Base-by-base conservation (phyloP, 78 protist species). In the Dictyostelium brefeldianum region DNA sequence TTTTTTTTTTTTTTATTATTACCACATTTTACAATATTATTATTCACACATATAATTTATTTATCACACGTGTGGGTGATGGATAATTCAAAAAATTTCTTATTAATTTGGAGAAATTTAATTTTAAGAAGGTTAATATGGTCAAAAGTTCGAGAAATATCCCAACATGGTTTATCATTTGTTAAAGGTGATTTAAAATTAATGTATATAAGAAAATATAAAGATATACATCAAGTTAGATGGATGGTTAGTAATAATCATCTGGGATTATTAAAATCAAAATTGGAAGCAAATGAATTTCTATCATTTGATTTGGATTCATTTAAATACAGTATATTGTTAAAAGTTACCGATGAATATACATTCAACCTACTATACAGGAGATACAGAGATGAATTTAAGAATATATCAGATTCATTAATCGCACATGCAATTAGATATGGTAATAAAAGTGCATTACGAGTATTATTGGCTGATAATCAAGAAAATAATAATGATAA, bases 211-310 rank as follows among this genome's bases (percentile, higher is more conserved):
- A 70, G 53, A n/a, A 70, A 41, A 70, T 70, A 41, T 43, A 41
- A 70, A 25, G 27, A 41, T 41, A 70, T 70, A 36, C 53, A 41
- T 20, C 25, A 29, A 41, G 53, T 70, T 0, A 12, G 17, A 70
- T 70, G 78, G 78, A 70, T 70, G 53, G 29, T 70, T 20, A 70
- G n/a, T 41, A 8, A 41, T 43, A 27, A 27, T 8, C 78, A 70
- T 70, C 18, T 70, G 7, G 47, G 56, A 6, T 43, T 70, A 70
- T 43, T 70, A 43, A 70, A 70, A n/a, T 11, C 20, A 12, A 70
- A 70, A 70, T 70, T 70, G 15, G 54, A 70, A 70, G 43, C 10
- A 6, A 70, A 70, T 20, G 47, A 41, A 20, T 20, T 17, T 41
- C 29, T 70, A 18, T 70, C 53, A 41, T 41, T 70, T 29, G 73